Percentiles rank a stretch among this genome's conserved stretches.
phyloP scores from a whole-genome alignment of 2,329 filamentous ascomycete species.

The Aulographum hederae region DNA sequence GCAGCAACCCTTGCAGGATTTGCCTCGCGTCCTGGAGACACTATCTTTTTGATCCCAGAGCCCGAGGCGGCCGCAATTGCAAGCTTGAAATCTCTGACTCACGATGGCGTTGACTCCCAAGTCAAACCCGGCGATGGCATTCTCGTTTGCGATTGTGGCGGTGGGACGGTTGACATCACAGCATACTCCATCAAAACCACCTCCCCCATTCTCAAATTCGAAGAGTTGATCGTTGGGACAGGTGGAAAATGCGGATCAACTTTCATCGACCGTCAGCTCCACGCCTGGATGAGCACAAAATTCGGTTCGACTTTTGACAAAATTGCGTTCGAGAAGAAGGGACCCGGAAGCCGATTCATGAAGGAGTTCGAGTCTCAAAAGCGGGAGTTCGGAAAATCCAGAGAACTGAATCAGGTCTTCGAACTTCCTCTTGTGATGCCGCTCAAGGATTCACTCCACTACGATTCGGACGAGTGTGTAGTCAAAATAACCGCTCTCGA shows the following conservation, averaged over 20 bases:
- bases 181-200: conserved; percentile 6
- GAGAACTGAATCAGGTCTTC: neutral
- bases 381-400: conserved; percentile 10
- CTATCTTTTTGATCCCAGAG: conserved; percentile 10
- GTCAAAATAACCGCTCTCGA: no score
- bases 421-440: conserved; percentile 3
- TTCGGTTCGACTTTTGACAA: conserved; percentile 13
- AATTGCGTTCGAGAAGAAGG: conserved; percentile 10
- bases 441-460: neutral
- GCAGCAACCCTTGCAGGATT: conserved; percentile 9
- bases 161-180: conserved; percentile 12
- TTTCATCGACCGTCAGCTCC: conserved; percentile 15
- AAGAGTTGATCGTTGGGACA: conserved; percentile 8
- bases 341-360: conserved; percentile 17
- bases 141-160: conserved; percentile 13
- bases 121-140: conserved; percentile 5
- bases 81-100: conserved; percentile 5
- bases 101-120: neutral
- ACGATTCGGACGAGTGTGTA: conserved; percentile 2
- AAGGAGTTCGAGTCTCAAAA: conserved; percentile 16
- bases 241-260: conserved; percentile 16
- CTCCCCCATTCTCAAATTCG: conserved; percentile 6
- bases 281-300: conserved; percentile 11
- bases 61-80: conserved; percentile 9
- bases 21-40: conserved; percentile 7